Evolutionary conservation across 2,329 filamentous ascomycete species (phyloP).

Genomic region (Alternaria postmessia): DNA sequence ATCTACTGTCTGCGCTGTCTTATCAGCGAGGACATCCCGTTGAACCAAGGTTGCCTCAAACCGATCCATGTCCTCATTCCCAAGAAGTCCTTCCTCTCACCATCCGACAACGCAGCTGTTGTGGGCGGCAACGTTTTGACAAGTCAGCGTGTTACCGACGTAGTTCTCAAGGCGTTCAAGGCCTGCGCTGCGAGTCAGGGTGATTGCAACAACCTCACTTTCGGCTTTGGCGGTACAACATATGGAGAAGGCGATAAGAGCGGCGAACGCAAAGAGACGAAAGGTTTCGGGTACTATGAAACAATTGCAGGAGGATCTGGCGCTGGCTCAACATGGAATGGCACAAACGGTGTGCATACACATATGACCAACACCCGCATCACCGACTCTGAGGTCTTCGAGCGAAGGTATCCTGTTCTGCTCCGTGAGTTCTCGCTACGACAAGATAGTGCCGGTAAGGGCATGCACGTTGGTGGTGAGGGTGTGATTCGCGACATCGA

Average conservation of each 20-base stretch:
- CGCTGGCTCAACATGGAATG: slow-evolving; percentile 76
- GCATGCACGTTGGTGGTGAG: slow-evolving; percentile 75
- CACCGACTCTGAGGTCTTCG: slow-evolving; percentile 81
- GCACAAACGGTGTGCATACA: slow-evolving; percentile 78
- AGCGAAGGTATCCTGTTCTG: slow-evolving; percentile 78
- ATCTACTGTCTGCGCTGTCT: slow-evolving; percentile 86
- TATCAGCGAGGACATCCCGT: slow-evolving; percentile 81
- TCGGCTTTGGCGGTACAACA: slow-evolving; percentile 73
- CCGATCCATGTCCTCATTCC: slow-evolving; percentile 80
- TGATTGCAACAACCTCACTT: slow-evolving; percentile 85
- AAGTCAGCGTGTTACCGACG: slow-evolving; percentile 79
- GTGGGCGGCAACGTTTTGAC: slow-evolving; percentile 86
- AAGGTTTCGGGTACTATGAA: slow-evolving; percentile 87
- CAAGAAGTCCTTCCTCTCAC: slow-evolving; percentile 74
- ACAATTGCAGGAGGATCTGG: slow-evolving; percentile 82
- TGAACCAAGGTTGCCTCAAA: slow-evolving; percentile 84
- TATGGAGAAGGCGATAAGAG: slow-evolving; percentile 18
- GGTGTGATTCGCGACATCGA: slow-evolving; percentile 83
- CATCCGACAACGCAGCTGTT: slow-evolving; percentile 78
- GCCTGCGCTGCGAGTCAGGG: slow-evolving; percentile 82
- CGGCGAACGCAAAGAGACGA: slow-evolving; percentile 59
- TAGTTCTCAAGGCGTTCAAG: slow-evolving; percentile 80
- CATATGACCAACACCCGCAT: slow-evolving; percentile 90
- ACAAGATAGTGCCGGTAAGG: slow-evolving; percentile 68
- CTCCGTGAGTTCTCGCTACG: slow-evolving; percentile 74